These are phyloP conservation scores for Talaromyces atroroseus DNA, from an alignment of 2,329 filamentous ascomycete genomes.

Conservation along the genomic window DNA sequence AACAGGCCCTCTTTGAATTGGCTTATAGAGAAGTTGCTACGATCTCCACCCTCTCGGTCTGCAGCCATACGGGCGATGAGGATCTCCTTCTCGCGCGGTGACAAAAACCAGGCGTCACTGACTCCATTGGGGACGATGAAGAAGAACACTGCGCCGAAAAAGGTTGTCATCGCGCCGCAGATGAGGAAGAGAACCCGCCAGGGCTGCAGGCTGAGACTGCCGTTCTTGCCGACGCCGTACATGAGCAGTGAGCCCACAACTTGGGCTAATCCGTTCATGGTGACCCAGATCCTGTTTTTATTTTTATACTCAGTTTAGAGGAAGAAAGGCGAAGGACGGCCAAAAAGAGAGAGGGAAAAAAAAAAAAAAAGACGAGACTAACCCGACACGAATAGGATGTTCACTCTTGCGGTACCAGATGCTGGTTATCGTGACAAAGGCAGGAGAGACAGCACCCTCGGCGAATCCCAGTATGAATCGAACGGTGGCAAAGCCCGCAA, in stretches of 20 bases:
- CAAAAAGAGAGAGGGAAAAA: not conserved
- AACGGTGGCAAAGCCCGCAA: conserved; percentile 35
- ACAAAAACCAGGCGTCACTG: conserved; percentile 47
- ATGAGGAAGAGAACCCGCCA: conserved; percentile 49
- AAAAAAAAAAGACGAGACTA: conserved; percentile 9
- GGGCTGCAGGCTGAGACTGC: conserved; percentile 32
- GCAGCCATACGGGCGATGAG: conserved; percentile 33
- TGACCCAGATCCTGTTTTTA: conserved; percentile 35
- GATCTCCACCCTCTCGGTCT: conserved; percentile 39
- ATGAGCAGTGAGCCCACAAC: conserved; percentile 44
- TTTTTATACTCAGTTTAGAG: not conserved
- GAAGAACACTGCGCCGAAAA: conserved; percentile 42
- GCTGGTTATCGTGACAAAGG: conserved; percentile 44
- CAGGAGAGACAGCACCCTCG: conserved; percentile 43
- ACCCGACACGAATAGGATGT: conserved; percentile 29
- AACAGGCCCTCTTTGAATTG: conserved; percentile 43
- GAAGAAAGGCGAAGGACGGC: too few species aligned
- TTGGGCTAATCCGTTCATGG: conserved; percentile 45
- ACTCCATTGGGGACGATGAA: conserved; percentile 45
- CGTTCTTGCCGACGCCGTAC: conserved; percentile 47
- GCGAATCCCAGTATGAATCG: conserved; percentile 42
- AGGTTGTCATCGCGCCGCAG: conserved; percentile 44
- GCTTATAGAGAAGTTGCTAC: conserved; percentile 39
- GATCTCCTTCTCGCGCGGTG: conserved; percentile 38
- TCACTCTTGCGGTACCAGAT: conserved; percentile 40